Base-by-base conservation (phyloP, 1,139 yeast genomes). In the Saccharomyces hybrid region DNA sequence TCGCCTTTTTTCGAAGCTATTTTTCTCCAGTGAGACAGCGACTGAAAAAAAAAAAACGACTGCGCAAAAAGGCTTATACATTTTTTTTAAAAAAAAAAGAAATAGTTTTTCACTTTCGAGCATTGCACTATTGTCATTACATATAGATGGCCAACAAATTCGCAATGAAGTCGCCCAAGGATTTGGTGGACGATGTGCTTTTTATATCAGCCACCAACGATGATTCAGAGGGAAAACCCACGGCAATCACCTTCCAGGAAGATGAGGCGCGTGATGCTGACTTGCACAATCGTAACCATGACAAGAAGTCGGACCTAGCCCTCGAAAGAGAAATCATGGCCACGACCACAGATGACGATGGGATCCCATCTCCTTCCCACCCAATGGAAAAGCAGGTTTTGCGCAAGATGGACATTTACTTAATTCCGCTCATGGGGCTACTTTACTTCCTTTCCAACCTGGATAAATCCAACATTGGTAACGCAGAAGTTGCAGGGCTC, bases 381-480 rank as follows among this genome's bases (percentile, higher is more conserved):
- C 70, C 67, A 0, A 59, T 69, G 59, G 80, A 80, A 62, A 68
- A 65, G 47, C 71, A 71, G 51, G 71, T 82, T 31, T 67, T 68
- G 13, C 61, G 73, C 55, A 81, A 78, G 61, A 73, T 80, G 59
- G 86, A 82, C 63, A 56, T 74, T 47, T 72, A 80, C 57, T 68
- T 81, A 50, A 73, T 81, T 56, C 85, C 85, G 1, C 74, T 80
- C 74, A 68, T 81, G 59, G 75, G 79, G 23, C 63, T 77, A 48
- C 73, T 81, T 51, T 82, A 81, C 61, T 77, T 82, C 59, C 71
- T 80, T 57, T 80, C 82, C 53, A 80, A 79, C 61, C 67, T 82
- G 60, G 86, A 82, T 66, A 73, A 83, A 59, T 80, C 81, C 51
- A 81, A 80, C 64, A 80, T 81, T 58, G 85, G 85, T 53, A 76